Conservation (phyloP, 495 filamentous ascomycete genomes). For the Eremomyces bilateralis region DNA sequence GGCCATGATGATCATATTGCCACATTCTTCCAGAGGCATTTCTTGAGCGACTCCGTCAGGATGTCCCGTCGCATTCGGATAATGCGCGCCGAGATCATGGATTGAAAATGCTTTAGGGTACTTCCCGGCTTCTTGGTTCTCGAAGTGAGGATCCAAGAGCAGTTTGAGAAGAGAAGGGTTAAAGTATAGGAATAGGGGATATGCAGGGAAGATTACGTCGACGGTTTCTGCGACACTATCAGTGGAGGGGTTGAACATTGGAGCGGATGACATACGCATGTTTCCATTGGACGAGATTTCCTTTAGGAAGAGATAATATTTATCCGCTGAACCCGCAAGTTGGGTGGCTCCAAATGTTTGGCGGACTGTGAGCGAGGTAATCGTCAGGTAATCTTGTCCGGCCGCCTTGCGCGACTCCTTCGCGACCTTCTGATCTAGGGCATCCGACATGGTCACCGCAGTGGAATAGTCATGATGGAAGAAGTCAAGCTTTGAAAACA, state of each 20-base stretch:
- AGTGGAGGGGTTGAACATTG: too few relatives aligned
- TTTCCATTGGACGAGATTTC: constrained; percentile 20
- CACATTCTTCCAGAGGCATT: constrained; percentile 20
- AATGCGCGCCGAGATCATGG: constrained; percentile 17
- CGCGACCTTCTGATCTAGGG: constrained; percentile 26
- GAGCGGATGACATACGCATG: too few relatives aligned
- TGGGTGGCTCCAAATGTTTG: constrained; percentile 16
- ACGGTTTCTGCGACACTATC: constrained; percentile 18
- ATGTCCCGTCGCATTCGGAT: constrained; percentile 18
- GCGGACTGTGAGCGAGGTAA: constrained; percentile 17
- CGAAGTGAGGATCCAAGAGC: constrained; percentile 14
- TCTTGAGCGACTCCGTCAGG: constrained; percentile 12
- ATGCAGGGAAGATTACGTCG: constrained; percentile 18
- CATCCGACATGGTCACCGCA: constrained; percentile 16
- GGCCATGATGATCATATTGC: constrained; percentile 20
- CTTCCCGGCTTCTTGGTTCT: constrained; percentile 15
- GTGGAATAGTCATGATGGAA: constrained; percentile 30
- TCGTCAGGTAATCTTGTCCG: constrained; percentile 17
- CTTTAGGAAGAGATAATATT: constrained; percentile 14
- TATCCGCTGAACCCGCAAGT: constrained; percentile 9
- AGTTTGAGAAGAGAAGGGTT: constrained; percentile 13
- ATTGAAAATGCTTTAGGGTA: constrained; percentile 15
- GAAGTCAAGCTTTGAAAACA: constrained; percentile 21
- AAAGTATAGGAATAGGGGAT: constrained; percentile 15
- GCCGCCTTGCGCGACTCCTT: constrained; percentile 26